Base-by-base conservation (phyloP, 306 rosid species). In the Fragaria iinumae region DNA sequence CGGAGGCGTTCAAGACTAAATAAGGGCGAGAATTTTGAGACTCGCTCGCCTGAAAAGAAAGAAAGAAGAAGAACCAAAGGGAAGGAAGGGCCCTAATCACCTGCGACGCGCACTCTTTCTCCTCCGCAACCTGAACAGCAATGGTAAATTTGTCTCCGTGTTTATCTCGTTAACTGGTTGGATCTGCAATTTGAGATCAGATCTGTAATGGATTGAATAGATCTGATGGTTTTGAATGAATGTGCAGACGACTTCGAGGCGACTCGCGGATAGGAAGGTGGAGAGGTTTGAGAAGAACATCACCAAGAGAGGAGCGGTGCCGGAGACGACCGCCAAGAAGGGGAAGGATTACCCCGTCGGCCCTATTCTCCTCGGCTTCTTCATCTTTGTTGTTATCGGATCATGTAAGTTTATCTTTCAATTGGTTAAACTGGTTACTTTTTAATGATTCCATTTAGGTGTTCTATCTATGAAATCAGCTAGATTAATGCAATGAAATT, bases 311-410 rank as follows among this genome's bases (percentile, higher is more conserved):
- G 99, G 99, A 47, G 70, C 85, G 81, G 98, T 96, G 81, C 96
- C 96, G 21, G 98, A 96, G 81, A 88, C 96, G 20, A 76, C 88
- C 36, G 16, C 90, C 50, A 96, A 96, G 84, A 96, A 96, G 76
- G 93, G 89, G 29, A 96, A 87, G 79, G 97, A 96, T 78, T 96
- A 96, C 63, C 98, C 97, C 4, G 98, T 96, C 76, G 97, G 99
- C 6, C 98, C 99, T 8, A 1, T 92, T 29, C 84, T 92, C 72
- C 93, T 96, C 1, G 99, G 99, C 12, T 96, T 96, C 98, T 92
- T 96, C 87, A 7, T 96, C 60, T 96, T 96, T 66, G 99, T 96
- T 67, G 98, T 96, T 84, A 88, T 96, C 45, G 99, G 99, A 47
- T 96, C 99, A 81, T 96, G 99, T 95, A 89, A 84, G 94, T 0